These are phyloP conservation scores for Malassezia equina DNA, from an alignment of 1,284 basidiomycete species.

Conservation along the genomic window DNA sequence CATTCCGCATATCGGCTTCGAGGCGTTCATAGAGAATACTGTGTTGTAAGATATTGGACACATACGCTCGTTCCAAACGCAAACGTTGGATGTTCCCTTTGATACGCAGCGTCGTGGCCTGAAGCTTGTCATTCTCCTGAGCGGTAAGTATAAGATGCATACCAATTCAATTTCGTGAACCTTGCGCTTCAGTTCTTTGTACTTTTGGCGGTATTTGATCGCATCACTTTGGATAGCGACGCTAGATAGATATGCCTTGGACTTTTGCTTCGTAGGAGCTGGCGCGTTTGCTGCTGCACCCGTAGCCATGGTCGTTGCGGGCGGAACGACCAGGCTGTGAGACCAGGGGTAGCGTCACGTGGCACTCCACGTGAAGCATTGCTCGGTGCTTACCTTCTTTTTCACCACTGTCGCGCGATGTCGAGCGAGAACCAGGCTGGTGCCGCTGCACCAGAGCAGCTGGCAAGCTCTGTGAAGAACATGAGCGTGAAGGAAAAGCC, in stretches of 20 bases:
- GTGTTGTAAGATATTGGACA: constrained; percentile 23
- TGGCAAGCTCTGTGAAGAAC: constrained; percentile 10
- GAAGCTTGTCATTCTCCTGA: constrained; percentile 76
- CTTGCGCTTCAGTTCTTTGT: constrained; percentile 78
- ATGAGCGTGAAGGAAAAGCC: constrained; percentile 11
- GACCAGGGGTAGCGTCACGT: neutral
- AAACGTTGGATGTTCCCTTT: constrained; percentile 77
- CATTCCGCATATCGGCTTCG: constrained; percentile 22
- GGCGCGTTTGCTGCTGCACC: neutral
- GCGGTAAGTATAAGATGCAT: constrained; percentile 41
- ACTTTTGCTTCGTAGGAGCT: constrained; percentile 27
- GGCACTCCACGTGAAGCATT: constrained; percentile 4
- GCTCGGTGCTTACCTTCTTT: neutral
- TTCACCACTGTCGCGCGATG: constrained; percentile 6
- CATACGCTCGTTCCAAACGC: constrained; percentile 78
- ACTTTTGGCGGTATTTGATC: constrained; percentile 75
- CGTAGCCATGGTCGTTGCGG: constrained; percentile 14
- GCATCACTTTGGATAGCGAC: constrained; percentile 56
- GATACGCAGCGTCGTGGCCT: constrained; percentile 66
- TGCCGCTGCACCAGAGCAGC: constrained; percentile 9
- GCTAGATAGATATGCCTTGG: constrained; percentile 41
- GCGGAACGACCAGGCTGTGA: neutral
- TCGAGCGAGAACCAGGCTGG: constrained; percentile 4
- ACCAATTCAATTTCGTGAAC: constrained; percentile 76
- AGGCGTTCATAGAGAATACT: constrained; percentile 39